phyloP scores from a whole-genome alignment of 1,284 basidiomycete genomes.

The Fomitopsis schrenkii region DNA sequence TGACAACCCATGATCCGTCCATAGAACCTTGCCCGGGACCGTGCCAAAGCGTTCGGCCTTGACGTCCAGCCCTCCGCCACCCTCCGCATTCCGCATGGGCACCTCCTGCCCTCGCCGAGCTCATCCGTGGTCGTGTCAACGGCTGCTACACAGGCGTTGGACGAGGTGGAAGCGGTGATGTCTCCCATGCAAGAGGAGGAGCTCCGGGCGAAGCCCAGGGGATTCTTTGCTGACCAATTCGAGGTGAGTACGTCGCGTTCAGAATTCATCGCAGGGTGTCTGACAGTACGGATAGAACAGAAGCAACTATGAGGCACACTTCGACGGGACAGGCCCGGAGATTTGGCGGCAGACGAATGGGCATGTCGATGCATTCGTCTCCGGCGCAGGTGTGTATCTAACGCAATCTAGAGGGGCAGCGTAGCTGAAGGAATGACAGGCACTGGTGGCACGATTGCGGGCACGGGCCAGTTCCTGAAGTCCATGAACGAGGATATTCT shows the following conservation, averaged over 20 bases:
- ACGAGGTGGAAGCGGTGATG: constrained; percentile 34
- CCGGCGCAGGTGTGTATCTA: constrained; percentile 75
- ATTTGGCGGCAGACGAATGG: constrained; percentile 94
- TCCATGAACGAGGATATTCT: constrained; percentile 57
- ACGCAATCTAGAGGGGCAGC: too few species aligned
- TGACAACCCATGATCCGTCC: constrained; percentile 2
- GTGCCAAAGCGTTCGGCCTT: constrained; percentile 68
- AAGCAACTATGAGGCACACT: constrained; percentile 91
- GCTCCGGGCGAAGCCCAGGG: constrained; percentile 49
- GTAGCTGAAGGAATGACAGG: constrained; percentile 36
- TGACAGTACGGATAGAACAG: constrained; percentile 51
- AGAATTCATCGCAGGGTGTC: background rate
- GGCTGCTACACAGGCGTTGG: constrained; percentile 35
- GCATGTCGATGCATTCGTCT: constrained; percentile 81
- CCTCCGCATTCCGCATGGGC: constrained; percentile 11
- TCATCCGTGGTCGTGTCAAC: constrained; percentile 55
- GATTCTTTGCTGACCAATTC: constrained; percentile 94
- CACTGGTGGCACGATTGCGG: constrained; percentile 94
- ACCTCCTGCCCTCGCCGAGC: constrained; percentile 23
- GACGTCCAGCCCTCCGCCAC: constrained; percentile 26
- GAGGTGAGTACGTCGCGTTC: constrained; percentile 45
- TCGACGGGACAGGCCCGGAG: constrained; percentile 89
- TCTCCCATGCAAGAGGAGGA: constrained; percentile 38
- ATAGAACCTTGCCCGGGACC: constrained; percentile 79
- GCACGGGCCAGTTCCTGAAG: constrained; percentile 80